phyloP scores from a whole-genome alignment of 257 asterid species.

The Solanum habrochaites region DNA sequence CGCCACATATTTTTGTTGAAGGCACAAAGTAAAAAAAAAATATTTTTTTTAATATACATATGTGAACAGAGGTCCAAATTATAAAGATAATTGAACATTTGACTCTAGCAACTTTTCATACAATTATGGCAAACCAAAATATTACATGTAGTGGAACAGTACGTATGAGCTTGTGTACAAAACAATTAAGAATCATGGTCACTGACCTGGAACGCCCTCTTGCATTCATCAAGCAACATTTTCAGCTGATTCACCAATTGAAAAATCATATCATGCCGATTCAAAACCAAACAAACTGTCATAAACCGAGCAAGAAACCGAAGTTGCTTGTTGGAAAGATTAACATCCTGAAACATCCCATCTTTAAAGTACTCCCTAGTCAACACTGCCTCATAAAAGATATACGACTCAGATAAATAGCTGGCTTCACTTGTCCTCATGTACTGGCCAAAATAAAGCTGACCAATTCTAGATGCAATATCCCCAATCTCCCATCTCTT shows the following conservation, averaged over 20 bases:
- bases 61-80: background rate
- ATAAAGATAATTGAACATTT: background rate
- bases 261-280: constrained; percentile 73
- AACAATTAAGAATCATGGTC: background rate
- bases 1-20: background rate
- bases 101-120: background rate
- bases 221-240: constrained; percentile 91
- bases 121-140: background rate
- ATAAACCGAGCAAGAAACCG: constrained; percentile 89
- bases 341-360: constrained; percentile 79
- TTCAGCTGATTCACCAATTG: constrained; percentile 89
- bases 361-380: constrained; percentile 94
- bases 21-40: background rate
- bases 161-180: background rate
- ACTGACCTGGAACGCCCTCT: constrained; percentile 73
- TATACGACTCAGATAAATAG: constrained; percentile 74
- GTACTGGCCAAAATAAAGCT: constrained; percentile 95
- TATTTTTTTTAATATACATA: background rate
- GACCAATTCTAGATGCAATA: constrained; percentile 95
- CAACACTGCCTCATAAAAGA: constrained; percentile 85
- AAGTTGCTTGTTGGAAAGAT: constrained; percentile 73
- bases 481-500: constrained; percentile 99
- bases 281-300: constrained; percentile 76
- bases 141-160: background rate
- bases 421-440: constrained; percentile 98